phyloP scores from a whole-genome alignment of 805 yeast species.

The Diddensiella caesifluorescens region DNA sequence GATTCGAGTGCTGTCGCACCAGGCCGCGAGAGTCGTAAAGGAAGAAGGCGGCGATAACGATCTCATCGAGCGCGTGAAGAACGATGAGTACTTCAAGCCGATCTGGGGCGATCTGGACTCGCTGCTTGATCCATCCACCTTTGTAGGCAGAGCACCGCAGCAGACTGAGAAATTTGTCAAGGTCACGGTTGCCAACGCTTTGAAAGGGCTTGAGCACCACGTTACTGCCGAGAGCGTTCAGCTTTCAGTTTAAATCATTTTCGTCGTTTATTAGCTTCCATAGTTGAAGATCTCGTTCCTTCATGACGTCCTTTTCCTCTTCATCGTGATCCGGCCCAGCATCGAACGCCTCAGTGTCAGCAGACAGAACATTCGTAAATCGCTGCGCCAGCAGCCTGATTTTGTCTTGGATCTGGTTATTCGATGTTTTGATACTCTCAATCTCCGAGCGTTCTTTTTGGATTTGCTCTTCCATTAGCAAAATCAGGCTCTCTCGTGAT shows the following conservation, averaged over 20 bases:
- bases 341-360: not conserved
- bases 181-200: constrained; percentile 77
- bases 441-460: constrained; percentile 24
- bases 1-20: constrained; percentile 93
- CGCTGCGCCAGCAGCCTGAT: constrained; percentile 33
- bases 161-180: constrained; percentile 92
- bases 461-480: constrained; percentile 66
- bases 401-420: constrained; percentile 38
- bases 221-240: constrained; percentile 67
- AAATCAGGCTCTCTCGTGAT: constrained; percentile 79
- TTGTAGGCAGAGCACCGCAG: constrained; percentile 97
- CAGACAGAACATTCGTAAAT: constrained; percentile 9
- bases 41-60: constrained; percentile 99
- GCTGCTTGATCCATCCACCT: constrained; percentile 85
- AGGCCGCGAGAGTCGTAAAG: constrained; percentile 95
- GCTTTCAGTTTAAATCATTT: constrained; percentile 56
- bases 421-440: constrained; percentile 36
- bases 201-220: constrained; percentile 55
- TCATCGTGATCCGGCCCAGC: not conserved
- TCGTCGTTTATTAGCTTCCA: constrained; percentile 2
- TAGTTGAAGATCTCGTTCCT: constrained; percentile 3
- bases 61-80: constrained; percentile 79
- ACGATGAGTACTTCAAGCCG: constrained; percentile 78
- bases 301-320: not conserved
- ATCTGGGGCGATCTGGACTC: constrained; percentile 77